Percentiles rank a stretch among this genome's conserved stretches.
Conservation (phyloP, 805 yeast species). For the Yarrowia sp. region DNA sequence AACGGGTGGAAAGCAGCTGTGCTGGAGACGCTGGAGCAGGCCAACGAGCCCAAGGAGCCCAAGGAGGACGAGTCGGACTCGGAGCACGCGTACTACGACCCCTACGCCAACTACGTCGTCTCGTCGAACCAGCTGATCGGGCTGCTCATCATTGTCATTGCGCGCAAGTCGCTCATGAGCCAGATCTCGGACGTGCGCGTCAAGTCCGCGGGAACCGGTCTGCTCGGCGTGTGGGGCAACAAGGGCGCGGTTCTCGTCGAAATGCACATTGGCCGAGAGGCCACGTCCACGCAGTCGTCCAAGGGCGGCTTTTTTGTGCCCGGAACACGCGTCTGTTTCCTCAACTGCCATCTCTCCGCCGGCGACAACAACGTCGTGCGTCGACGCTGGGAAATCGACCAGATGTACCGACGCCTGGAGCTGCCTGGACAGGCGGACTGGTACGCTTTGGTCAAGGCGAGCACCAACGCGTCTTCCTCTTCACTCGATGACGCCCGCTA, state of each 20-base stretch:
- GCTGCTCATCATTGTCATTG: constrained; percentile 48
- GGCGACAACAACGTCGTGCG: constrained; percentile 47
- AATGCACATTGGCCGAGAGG: constrained; percentile 45
- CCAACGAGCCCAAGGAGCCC: not conserved
- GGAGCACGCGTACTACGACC: constrained; percentile 30
- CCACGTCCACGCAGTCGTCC: constrained; percentile 30
- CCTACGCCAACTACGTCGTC: constrained; percentile 40
- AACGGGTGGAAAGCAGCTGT: constrained; percentile 25
- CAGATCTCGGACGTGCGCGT: constrained; percentile 45
- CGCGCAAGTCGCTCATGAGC: constrained; percentile 37
- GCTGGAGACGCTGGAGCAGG: constrained; percentile 33
- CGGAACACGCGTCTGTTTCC: constrained; percentile 40
- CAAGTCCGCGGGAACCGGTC: constrained; percentile 55
- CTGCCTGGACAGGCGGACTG: constrained; percentile 18
- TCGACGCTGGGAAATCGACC: constrained; percentile 48
- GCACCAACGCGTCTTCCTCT: not conserved
- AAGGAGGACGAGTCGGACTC: not conserved
- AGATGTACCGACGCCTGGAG: constrained; percentile 32
- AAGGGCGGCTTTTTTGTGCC: constrained; percentile 28
- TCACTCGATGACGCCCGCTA: not conserved
- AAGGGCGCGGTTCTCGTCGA: constrained; percentile 55
- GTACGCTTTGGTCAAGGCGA: constrained; percentile 9
- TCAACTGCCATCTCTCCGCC: constrained; percentile 56
- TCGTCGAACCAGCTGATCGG: constrained; percentile 53
- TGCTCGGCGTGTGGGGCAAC: constrained; percentile 57